Evolutionary conservation across 2,329 filamentous ascomycete genomes (phyloP).

Genomic region (Scedosporium minutisporum): DNA sequence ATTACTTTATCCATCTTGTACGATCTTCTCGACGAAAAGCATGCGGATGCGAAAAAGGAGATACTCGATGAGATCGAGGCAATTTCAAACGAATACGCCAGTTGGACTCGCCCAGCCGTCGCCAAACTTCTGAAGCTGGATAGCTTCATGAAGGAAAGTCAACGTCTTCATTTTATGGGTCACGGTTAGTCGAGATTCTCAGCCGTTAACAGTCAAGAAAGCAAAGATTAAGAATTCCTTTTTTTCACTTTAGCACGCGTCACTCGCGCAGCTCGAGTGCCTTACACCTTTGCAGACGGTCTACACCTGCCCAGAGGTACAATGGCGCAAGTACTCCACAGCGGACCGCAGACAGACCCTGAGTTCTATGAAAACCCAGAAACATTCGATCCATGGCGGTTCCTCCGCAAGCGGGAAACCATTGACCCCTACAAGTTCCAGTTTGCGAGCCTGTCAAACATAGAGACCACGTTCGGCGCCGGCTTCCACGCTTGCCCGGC

Average conservation of each 20-base stretch:
- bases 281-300: slow-evolving; percentile 11
- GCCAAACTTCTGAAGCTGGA: slow-evolving; percentile 30
- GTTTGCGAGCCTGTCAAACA: slow-evolving; percentile 20
- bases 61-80: slow-evolving; percentile 2
- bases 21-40: not conserved
- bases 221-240: not conserved
- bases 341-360: slow-evolving; percentile 12
- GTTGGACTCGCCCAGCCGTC: slow-evolving; percentile 23
- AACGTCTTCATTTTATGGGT: slow-evolving; percentile 15
- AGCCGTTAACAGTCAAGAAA: not conserved
- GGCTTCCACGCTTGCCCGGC: slow-evolving; percentile 30
- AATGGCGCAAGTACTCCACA: slow-evolving; percentile 11
- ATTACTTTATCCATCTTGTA: slow-evolving; percentile 1
- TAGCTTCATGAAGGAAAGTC: slow-evolving; percentile 30
- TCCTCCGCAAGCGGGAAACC: slow-evolving; percentile 15
- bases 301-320: slow-evolving; percentile 13
- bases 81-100: not conserved
- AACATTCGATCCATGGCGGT: slow-evolving; percentile 16
- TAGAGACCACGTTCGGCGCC: slow-evolving; percentile 25
- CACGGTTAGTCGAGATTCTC: not conserved
- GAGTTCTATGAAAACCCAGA: slow-evolving; percentile 13
- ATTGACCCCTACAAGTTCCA: slow-evolving; percentile 14
- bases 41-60: not conserved
- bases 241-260: not conserved
- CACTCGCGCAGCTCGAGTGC: slow-evolving; percentile 1